Evolutionary conservation across 805 yeast genomes (phyloP), one percentile per base, ranked within the genome.

Genomic region (Kluyveromyces siamensis): DNA sequence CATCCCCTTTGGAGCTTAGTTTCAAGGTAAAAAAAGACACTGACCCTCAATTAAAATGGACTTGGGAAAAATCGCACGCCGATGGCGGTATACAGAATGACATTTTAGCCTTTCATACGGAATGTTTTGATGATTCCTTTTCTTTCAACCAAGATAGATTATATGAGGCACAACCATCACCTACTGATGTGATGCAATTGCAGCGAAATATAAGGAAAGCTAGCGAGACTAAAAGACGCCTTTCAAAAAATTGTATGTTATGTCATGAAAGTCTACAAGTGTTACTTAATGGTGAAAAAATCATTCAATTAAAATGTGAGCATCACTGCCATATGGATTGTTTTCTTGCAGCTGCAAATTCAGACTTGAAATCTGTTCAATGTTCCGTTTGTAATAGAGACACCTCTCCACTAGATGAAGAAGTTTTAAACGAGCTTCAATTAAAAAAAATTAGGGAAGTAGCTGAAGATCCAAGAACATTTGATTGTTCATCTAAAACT

Each of bases 301-400:
- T 71, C 0, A 48, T 76, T 3, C 72, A 69, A 35, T 51, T 75
- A 41, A 53, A 67, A 1, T 75, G 80, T 57, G 61, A 67, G 7
- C 80, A 76, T 55, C 63, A 64, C 38, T 60, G 72, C 27, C 81
- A 77, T 55, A 64, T 65, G 47, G 66, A 71, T 47, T 77, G 81
- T 51, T 71, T 66, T 33, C 50, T 64, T 3, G 61, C 70, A 8
- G 46, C 68, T 38, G 51, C 67, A 19, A 53, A 57, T 52, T 46
- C 58, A 43, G 48, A 40, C 30, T 27, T 25, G 45, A 21, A 46
- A 51, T 11, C 50, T 7, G 70, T 71, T 1, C 37, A 40, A 4
- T 68, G 72, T 47, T 47, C 52, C 2, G 38, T 59, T 1, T 69
- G 72, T 51, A 41, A 49, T 7, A 46, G 52, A 14, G 37, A 39